Evolutionary conservation across 495 filamentous ascomycete genomes (phyloP), one percentile per base, ranked within the genome.

Genomic region (Aspergillus funiculosus): DNA sequence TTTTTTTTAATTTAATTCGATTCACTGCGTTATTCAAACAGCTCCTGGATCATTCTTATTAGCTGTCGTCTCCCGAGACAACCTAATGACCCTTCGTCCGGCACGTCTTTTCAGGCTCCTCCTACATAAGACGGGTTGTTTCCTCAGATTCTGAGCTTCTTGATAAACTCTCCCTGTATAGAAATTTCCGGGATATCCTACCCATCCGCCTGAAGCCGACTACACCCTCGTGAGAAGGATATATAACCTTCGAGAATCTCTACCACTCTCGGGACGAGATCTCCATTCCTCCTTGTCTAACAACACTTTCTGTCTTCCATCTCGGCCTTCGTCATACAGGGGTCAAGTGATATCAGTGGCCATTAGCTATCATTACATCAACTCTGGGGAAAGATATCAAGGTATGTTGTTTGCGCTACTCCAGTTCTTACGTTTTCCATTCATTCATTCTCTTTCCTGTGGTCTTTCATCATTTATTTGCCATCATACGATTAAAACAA

Each of bases 11-110:
- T 34, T 34, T 17, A 17, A 4, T 6, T 15, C 18, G 15, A 19
- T 7, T 6, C 6, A 36, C 21, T 36, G 30, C 15, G 9, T 34
- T 15, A 2, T 17, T 15, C 30, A 4, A 2, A 13, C 30, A 15
- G 3, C 13, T 4, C 8, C 13, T 34, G 13, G n/a, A n/a, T n/a
- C n/a, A n/a, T n/a, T n/a, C n/a, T 39, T 39, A 39, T 39, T 39
- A 22, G 36, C 39, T 43, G 39, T 27, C 28, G n/a, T 19, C 39
- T 43, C 21, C 27, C 28, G 27, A 25, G n/a, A 43, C 41, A 21
- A 4, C 30, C 26, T 28, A n/a, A n/a, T 28, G 17, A 27, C 25
- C 29, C 29, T 26, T 24, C 26, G 9, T 31, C 31, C 18, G 31
- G 31, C 15, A 22, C n/a, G 5, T 38, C 10, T 20, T 22, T 38